phyloP scores from a whole-genome alignment of 768 basidiomycete species.

The Panus rudis region DNA sequence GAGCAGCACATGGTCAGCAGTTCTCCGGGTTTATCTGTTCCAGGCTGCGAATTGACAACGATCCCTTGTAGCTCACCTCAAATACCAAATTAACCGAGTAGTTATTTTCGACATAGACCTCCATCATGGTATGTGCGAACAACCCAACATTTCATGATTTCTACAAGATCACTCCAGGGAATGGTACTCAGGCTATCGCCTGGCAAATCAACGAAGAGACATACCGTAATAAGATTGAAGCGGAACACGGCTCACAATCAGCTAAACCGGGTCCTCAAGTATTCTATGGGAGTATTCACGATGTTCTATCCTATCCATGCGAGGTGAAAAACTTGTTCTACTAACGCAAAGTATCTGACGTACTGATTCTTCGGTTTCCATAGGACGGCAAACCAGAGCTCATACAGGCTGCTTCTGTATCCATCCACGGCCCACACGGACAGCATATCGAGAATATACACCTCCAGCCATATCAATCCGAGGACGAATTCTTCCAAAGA shows the following conservation, averaged over 20 bases:
- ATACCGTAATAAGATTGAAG: slow-evolving; percentile 59
- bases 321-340: slow-evolving; percentile 43
- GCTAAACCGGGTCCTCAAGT: slow-evolving; percentile 46
- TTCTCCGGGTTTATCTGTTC: background rate
- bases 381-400: slow-evolving; percentile 77
- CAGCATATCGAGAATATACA: slow-evolving; percentile 88
- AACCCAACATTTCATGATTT: background rate
- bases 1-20: slow-evolving; percentile 76
- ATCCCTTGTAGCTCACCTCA: slow-evolving; percentile 62
- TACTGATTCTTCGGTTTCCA: slow-evolving; percentile 5
- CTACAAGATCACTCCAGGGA: slow-evolving; percentile 43
- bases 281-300: slow-evolving; percentile 92
- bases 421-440: slow-evolving; percentile 71
- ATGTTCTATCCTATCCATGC: slow-evolving; percentile 87
- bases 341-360: background rate
- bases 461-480: slow-evolving; percentile 62
- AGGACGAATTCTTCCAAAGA: slow-evolving; percentile 67
- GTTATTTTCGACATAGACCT: slow-evolving; percentile 91
- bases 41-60: background rate
- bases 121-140: slow-evolving; percentile 59
- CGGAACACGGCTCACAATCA: slow-evolving; percentile 30
- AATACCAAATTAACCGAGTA: slow-evolving; percentile 69
- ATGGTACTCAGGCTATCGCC: slow-evolving; percentile 87
- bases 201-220: slow-evolving; percentile 92
- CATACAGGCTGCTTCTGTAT: slow-evolving; percentile 83